Percentiles rank a stretch among this genome's conserved stretches.
Conservation (phyloP, 2,329 filamentous ascomycete genomes). For the Hymenoscyphus occultus region DNA sequence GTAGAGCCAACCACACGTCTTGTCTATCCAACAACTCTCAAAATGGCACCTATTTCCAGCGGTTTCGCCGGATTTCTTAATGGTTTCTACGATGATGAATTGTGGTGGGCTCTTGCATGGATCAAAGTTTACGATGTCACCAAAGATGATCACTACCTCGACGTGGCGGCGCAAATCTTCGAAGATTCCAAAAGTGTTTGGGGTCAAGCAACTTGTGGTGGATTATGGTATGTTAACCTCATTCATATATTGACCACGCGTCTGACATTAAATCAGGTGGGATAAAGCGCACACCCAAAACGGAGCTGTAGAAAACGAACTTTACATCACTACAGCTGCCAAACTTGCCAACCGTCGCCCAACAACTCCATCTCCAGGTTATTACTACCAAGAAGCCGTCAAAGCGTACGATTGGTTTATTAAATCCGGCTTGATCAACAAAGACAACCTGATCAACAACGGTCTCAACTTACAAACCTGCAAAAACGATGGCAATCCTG, state of each 20-base stretch:
- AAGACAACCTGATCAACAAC: slow-evolving; percentile 50
- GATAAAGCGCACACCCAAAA: slow-evolving; percentile 51
- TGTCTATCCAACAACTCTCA: slow-evolving; percentile 29
- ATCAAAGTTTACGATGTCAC: slow-evolving; percentile 56
- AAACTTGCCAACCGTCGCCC: slow-evolving; percentile 55
- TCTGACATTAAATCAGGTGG: slow-evolving; percentile 41
- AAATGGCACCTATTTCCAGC: slow-evolving; percentile 23
- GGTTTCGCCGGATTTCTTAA: slow-evolving; percentile 48
- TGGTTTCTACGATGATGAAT: slow-evolving; percentile 57
- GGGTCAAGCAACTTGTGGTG: slow-evolving; percentile 49
- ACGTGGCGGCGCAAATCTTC: slow-evolving; percentile 52
- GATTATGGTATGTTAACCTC: slow-evolving; percentile 42
- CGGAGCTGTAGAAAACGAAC: slow-evolving; percentile 55
- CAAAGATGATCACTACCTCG: slow-evolving; percentile 49
- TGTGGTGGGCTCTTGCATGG: slow-evolving; percentile 63
- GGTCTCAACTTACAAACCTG: slow-evolving; percentile 48
- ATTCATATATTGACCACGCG: background rate
- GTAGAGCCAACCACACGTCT: slow-evolving; percentile 20
- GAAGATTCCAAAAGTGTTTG: slow-evolving; percentile 53
- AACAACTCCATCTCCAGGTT: slow-evolving; percentile 45
- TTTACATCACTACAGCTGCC: slow-evolving; percentile 53
- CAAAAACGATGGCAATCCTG: slow-evolving; percentile 43
- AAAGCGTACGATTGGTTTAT: slow-evolving; percentile 52
- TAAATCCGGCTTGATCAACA: slow-evolving; percentile 46
- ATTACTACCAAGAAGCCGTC: slow-evolving; percentile 56